Evolutionary conservation across 768 basidiomycete genomes (phyloP), one percentile per base, ranked within the genome.

Genomic region (Amyloporia xantha): DNA sequence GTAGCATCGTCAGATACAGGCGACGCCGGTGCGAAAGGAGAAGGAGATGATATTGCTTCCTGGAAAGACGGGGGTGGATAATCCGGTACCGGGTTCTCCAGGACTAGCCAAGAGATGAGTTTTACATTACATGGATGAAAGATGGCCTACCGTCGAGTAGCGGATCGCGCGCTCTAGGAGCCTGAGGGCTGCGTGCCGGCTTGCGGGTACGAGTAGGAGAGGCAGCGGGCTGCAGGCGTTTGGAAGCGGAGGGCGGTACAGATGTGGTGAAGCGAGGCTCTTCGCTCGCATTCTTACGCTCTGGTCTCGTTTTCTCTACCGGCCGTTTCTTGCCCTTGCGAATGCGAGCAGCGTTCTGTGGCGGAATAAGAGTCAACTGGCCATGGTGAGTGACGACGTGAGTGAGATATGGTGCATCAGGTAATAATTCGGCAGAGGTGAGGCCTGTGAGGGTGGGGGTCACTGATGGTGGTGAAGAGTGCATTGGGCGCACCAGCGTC

Each of bases 11-110:
- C 51, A 4, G 55, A 50, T 24, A 48, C 41, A 10, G 56, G 49
- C 3, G 56, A 48, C 11, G 25, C 41, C 21, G 13, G 43, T 48
- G 13, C 33, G 40, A 44, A 52, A 1, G 51, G 44, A 12, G 48
- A 42, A 5, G 62, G 53, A 13, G 64, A 56, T 19, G 60, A 54
- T 4, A 68, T 57, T n/a, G 82, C 82, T 64, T 89, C 86, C 52
- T 80, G 79, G 56, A 87, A 86, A 11, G 84, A 78, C 23, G 87
- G 86, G 11, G 87, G 87, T 5, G 82, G 84, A 59, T 84, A 84
- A 59, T 86, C 76, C 23, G 81, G 77, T 41, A 71, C 66, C 24
- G 53, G 40, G 35, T 54, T 59, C 58, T 60, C 42, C 19, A 23
- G 11, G 6, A 28, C 47, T 54, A 41, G 21, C 39, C 28, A 24